Evolutionary conservation across 179 eudicot species (phyloP).

Genomic region (Drosera spatulata): DNA sequence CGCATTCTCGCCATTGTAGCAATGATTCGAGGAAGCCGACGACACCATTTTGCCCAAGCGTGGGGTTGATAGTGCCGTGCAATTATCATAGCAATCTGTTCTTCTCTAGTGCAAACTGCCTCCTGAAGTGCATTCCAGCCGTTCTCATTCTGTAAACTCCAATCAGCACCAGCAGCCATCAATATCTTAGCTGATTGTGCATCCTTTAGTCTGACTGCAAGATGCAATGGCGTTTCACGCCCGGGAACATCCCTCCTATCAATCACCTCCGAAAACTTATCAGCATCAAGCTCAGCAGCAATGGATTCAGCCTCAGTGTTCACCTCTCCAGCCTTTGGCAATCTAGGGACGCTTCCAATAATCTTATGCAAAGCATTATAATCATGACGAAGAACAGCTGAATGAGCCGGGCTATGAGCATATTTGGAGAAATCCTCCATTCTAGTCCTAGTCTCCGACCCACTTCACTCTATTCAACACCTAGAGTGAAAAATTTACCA

Average conservation of each 20-base stretch:
- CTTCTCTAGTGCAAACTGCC: slow-evolving; percentile 55
- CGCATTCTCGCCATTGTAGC: slow-evolving; percentile 77
- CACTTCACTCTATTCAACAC: too few species aligned
- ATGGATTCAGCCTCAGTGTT: slow-evolving; percentile 57
- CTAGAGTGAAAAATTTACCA: too few species aligned
- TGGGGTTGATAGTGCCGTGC: slow-evolving; percentile 76
- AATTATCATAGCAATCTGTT: slow-evolving; percentile 66
- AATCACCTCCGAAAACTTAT: slow-evolving; percentile 57
- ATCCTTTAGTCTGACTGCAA: slow-evolving; percentile 79
- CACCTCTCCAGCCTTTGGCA: slow-evolving; percentile 58
- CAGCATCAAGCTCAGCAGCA: slow-evolving; percentile 73
- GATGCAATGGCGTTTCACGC: slow-evolving; percentile 85
- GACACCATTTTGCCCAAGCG: slow-evolving; percentile 99
- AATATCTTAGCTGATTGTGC: slow-evolving; percentile 63
- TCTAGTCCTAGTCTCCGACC: too few species aligned
- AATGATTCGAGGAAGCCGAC: slow-evolving; percentile 79
- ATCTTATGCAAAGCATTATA: slow-evolving; percentile 47
- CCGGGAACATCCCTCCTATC: slow-evolving; percentile 83
- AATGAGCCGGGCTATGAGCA: slow-evolving; percentile 65
- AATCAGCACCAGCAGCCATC: slow-evolving; percentile 86
- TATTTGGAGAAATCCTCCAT: slow-evolving; percentile 10
- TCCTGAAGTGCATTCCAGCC: slow-evolving; percentile 98
- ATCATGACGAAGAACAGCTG: slow-evolving; percentile 51
- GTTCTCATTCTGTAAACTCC: slow-evolving; percentile 93
- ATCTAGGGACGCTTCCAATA: slow-evolving; percentile 52